Evolutionary conservation across 495 filamentous ascomycete genomes (phyloP).

Genomic region (Choiromyces venosus): DNA sequence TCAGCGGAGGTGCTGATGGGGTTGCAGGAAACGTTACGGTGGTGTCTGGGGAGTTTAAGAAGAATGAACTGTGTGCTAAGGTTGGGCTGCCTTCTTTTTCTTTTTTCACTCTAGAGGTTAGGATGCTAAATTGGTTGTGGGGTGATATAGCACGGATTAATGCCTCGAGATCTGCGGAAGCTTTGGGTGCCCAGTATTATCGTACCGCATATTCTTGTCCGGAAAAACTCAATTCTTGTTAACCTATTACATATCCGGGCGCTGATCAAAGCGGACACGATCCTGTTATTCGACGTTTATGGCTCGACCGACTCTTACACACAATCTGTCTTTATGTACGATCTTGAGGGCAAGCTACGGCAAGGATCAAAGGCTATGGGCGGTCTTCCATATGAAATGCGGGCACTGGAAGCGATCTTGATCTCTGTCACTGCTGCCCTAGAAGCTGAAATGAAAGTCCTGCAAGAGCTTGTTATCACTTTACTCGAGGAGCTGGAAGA

Average conservation of each 20-base stretch:
- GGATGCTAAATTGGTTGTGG: conserved; percentile 35
- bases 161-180: conserved; percentile 93
- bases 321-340: conserved; percentile 95
- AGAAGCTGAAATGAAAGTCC: conserved; percentile 87
- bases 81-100: conserved; percentile 52
- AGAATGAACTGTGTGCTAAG: conserved; percentile 92
- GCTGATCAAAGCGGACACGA: conserved; percentile 87
- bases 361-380: conserved; percentile 51
- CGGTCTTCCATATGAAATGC: conserved; percentile 62
- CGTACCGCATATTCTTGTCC: conserved; percentile 92
- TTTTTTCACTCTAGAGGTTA: not conserved
- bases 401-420: conserved; percentile 74
- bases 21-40: conserved; percentile 71
- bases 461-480: conserved; percentile 82
- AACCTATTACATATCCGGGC: conserved; percentile 91
- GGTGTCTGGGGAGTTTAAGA: conserved; percentile 93
- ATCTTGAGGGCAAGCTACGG: conserved; percentile 61
- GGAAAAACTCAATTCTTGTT: conserved; percentile 87
- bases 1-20: conserved; percentile 11
- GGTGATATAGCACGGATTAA: conserved; percentile 81
- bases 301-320: conserved; percentile 91
- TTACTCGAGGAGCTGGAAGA: conserved; percentile 89
- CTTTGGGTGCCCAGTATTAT: conserved; percentile 82
- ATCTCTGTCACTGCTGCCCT: conserved; percentile 78
- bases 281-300: conserved; percentile 92